Conservation (phyloP, 495 filamentous ascomycete species). For the Talaromyces thailandensis region DNA sequence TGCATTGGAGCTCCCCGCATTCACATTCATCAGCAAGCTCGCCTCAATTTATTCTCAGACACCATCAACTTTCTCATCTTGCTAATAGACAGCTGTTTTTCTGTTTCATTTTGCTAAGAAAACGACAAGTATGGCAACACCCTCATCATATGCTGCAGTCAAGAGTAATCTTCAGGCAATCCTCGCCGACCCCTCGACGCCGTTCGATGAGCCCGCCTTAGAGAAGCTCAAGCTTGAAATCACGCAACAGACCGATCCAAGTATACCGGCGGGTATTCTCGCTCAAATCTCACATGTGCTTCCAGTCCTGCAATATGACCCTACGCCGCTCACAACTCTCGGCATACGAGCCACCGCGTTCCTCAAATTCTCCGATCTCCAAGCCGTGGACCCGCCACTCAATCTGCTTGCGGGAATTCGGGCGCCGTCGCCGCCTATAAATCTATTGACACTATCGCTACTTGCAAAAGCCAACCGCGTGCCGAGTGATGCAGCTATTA, state of each 20-base stretch:
- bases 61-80: background rate
- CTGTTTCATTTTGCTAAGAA: background rate
- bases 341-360: conserved; percentile 25
- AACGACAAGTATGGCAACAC: conserved; percentile 23
- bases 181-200: conserved; percentile 24
- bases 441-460: conserved; percentile 60
- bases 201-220: conserved; percentile 26
- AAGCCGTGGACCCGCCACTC: conserved; percentile 34
- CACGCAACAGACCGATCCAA: conserved; percentile 23
- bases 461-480: conserved; percentile 59
- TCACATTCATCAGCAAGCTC: background rate
- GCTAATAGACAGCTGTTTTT: background rate
- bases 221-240: conserved; percentile 35
- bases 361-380: conserved; percentile 36
- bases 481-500: conserved; percentile 55
- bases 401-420: conserved; percentile 44
- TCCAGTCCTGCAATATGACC: conserved; percentile 41
- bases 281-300: conserved; percentile 37
- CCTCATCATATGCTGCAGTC: conserved; percentile 29
- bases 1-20: conserved; percentile 11
- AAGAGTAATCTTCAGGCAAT: conserved; percentile 27
- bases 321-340: conserved; percentile 37
- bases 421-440: conserved; percentile 54
- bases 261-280: conserved; percentile 31
- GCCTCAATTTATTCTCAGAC: background rate